phyloP scores from a whole-genome alignment of 495 filamentous ascomycete species.

The Tuber borchii region DNA sequence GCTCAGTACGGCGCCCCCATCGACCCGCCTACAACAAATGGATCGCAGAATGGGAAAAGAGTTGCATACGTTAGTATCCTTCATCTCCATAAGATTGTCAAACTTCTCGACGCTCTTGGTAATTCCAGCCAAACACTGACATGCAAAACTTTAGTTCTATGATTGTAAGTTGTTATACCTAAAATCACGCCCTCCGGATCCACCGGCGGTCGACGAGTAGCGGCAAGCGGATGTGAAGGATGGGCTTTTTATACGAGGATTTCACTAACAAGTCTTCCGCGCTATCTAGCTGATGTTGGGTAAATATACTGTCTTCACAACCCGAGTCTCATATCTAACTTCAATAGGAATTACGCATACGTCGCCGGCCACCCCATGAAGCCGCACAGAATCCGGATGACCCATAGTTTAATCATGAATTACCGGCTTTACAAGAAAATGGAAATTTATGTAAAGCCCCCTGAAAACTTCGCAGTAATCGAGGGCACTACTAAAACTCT shows the following conservation, averaged over 20 bases:
- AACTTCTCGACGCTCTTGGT: not conserved
- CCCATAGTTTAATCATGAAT: conserved; percentile 97
- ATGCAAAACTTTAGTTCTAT: conserved; percentile 33
- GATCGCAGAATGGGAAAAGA: conserved; percentile 34
- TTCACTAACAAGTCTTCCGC: conserved; percentile 19
- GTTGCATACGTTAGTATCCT: conserved; percentile 40
- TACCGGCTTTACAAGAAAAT: conserved; percentile 97
- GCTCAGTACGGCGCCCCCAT: conserved; percentile 37
- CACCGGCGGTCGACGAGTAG: not conserved
- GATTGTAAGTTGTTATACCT: conserved; percentile 36
- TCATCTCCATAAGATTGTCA: conserved; percentile 4
- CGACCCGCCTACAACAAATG: conserved; percentile 40
- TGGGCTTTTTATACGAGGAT: not conserved
- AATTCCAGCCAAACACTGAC: conserved; percentile 16
- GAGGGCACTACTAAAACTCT: conserved; percentile 15
- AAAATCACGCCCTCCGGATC: not conserved
- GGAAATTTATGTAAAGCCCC: conserved; percentile 86
- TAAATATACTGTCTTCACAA: conserved; percentile 17
- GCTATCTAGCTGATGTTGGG: conserved; percentile 39
- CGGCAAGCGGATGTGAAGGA: not conserved
- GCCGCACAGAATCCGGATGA: conserved; percentile 93
- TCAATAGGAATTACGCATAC: conserved; percentile 64
- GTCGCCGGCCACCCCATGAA: conserved; percentile 99
- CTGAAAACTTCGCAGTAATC: not conserved
- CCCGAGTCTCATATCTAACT: not conserved